Base-by-base conservation (phyloP, 345 rosid genomes). In the Microcos paniculata region DNA sequence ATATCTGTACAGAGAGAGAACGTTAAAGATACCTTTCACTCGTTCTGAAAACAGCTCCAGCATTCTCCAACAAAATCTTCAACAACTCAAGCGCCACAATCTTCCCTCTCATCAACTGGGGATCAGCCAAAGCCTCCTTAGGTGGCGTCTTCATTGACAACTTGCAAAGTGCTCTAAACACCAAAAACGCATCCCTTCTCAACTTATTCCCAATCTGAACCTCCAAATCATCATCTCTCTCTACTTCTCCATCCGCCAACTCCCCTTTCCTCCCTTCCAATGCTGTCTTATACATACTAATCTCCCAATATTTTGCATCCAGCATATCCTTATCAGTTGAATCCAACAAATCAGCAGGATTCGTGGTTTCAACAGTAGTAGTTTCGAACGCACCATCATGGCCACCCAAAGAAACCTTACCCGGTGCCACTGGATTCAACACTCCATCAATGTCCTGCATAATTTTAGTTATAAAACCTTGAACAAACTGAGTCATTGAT, bases 241-340 rank as follows among this genome's bases (percentile, higher is more conserved):
- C 99, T 57, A 76, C 82, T 79, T 94, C 97, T 42, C 98, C 98
- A 43, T 91, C 98, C 2, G 90, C 93, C 80, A 96, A 86, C 79
- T 96, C 99, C 40, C 99, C 99, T 85, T 96, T 96, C 78, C 99
- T 87, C 77, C 97, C 99, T 83, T 96, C 99, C 76, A 96, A 84
- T 1, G 99, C 99, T 0, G 98, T 90, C 86, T 96, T 96, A 56
- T 96, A 96, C 98, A 96, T 94, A 80, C 99, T 96, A 79, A 96
- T 94, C 93, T 96, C 99, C 99, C 99, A 96, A 84, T 96, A 96
- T 84, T 96, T 96, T 30, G 99, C 99, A 81, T 96, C 99, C 82
- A 96, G 77, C 99, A 76, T 76, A 57, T 76, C 73, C 65, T 76
- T 76, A 76, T 76, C 72, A 0, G 94, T 88, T 10, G 94, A 90